Conservation (phyloP, 306 rosid genomes). For the Citrullus amarus region DNA sequence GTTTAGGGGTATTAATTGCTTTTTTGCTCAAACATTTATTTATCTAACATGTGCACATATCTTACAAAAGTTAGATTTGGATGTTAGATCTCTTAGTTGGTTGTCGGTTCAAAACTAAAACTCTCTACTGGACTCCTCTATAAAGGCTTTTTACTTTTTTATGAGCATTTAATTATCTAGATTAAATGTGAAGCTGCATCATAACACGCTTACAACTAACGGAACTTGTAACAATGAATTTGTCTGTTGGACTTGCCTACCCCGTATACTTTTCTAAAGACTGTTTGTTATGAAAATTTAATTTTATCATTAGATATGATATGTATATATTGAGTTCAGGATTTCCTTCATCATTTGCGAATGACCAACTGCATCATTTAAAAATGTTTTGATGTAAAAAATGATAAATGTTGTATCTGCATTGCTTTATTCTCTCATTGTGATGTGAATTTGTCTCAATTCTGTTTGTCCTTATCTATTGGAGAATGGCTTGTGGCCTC, state of each 20-base stretch:
- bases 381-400: not conserved
- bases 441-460: not conserved
- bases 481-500: not conserved
- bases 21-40: not conserved
- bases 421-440: not conserved
- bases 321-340: not conserved
- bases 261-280: not conserved
- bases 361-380: not conserved
- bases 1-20: too few relatives aligned
- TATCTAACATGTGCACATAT: not conserved
- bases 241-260: not conserved
- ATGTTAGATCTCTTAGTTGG: not conserved
- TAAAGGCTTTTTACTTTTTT: not conserved
- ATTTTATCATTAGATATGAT: not conserved
- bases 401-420: not conserved
- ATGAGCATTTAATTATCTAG: not conserved
- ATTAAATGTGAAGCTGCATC: not conserved
- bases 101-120: not conserved
- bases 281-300: not conserved
- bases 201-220: not conserved
- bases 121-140: not conserved
- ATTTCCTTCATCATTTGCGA: not conserved
- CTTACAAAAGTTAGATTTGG: not conserved
- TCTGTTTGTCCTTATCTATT: not conserved
- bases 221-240: not conserved